These are phyloP conservation scores for Suhomyces taliae DNA, from an alignment of 1,139 yeast genomes.

Conservation along the genomic window DNA sequence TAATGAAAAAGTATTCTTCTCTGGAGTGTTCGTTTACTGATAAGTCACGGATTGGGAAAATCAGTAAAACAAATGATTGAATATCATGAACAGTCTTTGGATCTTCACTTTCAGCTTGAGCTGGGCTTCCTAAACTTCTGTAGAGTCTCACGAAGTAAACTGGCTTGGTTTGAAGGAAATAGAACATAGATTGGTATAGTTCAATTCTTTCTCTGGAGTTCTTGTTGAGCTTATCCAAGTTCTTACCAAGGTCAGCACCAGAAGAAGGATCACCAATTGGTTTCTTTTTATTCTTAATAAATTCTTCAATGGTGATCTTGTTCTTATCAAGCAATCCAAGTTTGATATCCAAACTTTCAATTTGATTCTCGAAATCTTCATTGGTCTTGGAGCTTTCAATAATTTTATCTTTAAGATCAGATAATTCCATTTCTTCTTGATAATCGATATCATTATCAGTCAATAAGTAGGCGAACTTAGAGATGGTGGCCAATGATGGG, in stretches of 20 bases:
- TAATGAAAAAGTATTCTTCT: slow-evolving; percentile 73
- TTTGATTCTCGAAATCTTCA: slow-evolving; percentile 67
- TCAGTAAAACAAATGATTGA: slow-evolving; percentile 47
- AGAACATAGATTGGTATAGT: slow-evolving; percentile 75
- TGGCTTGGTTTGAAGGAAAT: slow-evolving; percentile 83
- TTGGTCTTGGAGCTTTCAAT: slow-evolving; percentile 62
- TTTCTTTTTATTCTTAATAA: slow-evolving; percentile 56
- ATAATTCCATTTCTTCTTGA: slow-evolving; percentile 72
- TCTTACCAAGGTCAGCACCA: slow-evolving; percentile 17
- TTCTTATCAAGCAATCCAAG: slow-evolving; percentile 76
- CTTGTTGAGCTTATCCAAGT: slow-evolving; percentile 35
- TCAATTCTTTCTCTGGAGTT: slow-evolving; percentile 49
- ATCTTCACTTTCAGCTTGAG: slow-evolving; percentile 15
- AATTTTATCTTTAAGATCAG: slow-evolving; percentile 66
- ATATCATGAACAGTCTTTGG: slow-evolving; percentile 27
- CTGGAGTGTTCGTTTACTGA: slow-evolving; percentile 45
- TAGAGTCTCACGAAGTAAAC: slow-evolving; percentile 60
- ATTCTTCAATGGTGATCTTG: slow-evolving; percentile 76
- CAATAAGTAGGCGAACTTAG: slow-evolving; percentile 72
- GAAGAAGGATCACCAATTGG: slow-evolving; percentile 23
- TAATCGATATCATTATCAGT: slow-evolving; percentile 76
- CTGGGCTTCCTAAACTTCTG: slow-evolving; percentile 17
- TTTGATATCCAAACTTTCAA: slow-evolving; percentile 80
- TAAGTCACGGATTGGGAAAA: slow-evolving; percentile 45
- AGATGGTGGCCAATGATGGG: slow-evolving; percentile 78